Base-by-base conservation (phyloP, 169 alveolate species). In the Eimeria tenella region DNA sequence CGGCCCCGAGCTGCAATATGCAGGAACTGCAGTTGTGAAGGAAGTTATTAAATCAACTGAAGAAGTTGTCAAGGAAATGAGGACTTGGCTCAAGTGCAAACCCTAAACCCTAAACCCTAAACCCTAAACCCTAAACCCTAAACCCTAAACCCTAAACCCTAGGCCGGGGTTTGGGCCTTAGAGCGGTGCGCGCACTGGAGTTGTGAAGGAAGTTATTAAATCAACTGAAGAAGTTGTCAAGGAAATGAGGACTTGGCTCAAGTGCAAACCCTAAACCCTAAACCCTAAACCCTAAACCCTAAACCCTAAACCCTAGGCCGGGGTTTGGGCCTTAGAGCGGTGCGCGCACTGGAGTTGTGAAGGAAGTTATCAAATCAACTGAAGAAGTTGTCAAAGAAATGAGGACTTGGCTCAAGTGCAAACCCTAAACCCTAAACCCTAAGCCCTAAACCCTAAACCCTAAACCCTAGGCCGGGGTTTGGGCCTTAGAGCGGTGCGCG, bases 21-120 rank as follows among this genome's bases (percentile, higher is more conserved):
- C 91, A 5, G 93, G 89, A 9, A 93, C 88, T 56, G 15, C 5
- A 23, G 90, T 84, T 8, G 58, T 93, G 25, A 11, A 52, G 42
- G 86, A 65, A 8, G 83, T 93, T 4, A 60, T 86, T 58, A 93
- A 93, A 49, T 60, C 94, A 52, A 75, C 95, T 3, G 88, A 83
- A 23, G 95, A 93, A 25, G 91, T 93, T 50, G 82, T 93, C 74
- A 65, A 84, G 58, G 93, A 93, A 49, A 93, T 93, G 95, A 56
- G 74, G 55, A 55, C 70, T 0, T 93, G 95, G 95, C 89, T 93
- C 21, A 65, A 56, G 95, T 93, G 83, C 11, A 58, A 8, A 7
- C 7, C 65, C 65, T 56, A 56, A 13, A 56, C 13, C 65, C 65
- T 56, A 9, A 56, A 7, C 13, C 7, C 13, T 7, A 56, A 56